phyloP scores from a whole-genome alignment of 2,329 filamentous ascomycete species.

The Trichoderma aggressivum region DNA sequence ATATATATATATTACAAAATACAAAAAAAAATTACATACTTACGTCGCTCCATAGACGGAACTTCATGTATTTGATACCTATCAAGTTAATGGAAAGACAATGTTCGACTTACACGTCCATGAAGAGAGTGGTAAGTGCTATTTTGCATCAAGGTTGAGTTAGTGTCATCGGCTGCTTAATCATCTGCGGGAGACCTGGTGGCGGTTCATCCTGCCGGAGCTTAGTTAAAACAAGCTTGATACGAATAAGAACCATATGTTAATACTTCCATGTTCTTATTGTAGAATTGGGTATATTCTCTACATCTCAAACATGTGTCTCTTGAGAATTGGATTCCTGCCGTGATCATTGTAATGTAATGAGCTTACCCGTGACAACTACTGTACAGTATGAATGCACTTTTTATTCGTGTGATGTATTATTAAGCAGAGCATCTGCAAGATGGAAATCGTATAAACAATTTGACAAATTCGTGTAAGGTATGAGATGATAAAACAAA shows the following conservation, averaged over 20 bases:
- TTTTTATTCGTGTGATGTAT: neutral
- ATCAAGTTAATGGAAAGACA: neutral
- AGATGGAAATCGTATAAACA: fast-evolving
- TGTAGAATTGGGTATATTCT: neutral
- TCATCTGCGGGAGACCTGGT: neutral
- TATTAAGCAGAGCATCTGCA: neutral
- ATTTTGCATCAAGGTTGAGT: neutral
- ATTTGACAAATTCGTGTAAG: fast-evolving
- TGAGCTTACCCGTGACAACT: neutral
- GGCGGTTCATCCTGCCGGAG: neutral
- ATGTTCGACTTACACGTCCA: neutral
- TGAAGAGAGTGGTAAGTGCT: neutral
- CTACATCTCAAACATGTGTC: neutral
- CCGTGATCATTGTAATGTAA: neutral
- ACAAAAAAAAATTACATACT: neutral
- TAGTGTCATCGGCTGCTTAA: neutral
- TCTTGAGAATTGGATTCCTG: neutral
- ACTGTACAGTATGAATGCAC: neutral
- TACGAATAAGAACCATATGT: fast-evolving
- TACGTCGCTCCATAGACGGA: too few relatives aligned
- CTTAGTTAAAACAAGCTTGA: neutral
- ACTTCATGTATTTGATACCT: neutral
- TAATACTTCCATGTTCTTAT: neutral
- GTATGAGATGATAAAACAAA: neutral
- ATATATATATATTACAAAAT: neutral